These are phyloP conservation scores for Neonectria faginata DNA, from an alignment of 2,329 filamentous ascomycete species.

Conservation along the genomic window DNA sequence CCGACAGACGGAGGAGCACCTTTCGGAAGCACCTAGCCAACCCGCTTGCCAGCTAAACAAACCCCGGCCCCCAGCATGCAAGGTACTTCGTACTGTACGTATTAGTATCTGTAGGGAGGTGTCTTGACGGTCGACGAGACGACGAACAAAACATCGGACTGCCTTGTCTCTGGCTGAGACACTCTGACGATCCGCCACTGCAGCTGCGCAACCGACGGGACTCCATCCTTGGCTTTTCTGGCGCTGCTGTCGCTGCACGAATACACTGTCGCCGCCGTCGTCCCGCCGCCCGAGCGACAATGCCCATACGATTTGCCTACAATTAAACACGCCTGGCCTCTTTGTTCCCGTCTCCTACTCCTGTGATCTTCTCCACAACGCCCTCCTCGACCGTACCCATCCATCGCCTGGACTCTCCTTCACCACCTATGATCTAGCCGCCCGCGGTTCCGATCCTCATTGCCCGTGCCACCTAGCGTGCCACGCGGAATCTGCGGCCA, in stretches of 20 bases:
- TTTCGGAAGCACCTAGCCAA: neutral
- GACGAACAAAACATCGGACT: slow-evolving; percentile 22
- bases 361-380: slow-evolving; percentile 36
- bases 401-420: slow-evolving; percentile 12
- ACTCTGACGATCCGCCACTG: slow-evolving; percentile 23
- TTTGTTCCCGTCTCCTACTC: slow-evolving; percentile 19
- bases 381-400: slow-evolving; percentile 9
- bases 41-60: slow-evolving; percentile 16
- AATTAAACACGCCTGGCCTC: slow-evolving; percentile 27
- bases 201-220: slow-evolving; percentile 2
- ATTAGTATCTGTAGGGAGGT: slow-evolving; percentile 37
- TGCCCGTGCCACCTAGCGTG: slow-evolving; percentile 30
- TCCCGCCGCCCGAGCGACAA: slow-evolving; percentile 38
- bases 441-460: slow-evolving; percentile 20
- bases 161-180: slow-evolving; percentile 24
- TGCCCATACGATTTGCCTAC: slow-evolving; percentile 45
- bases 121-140: slow-evolving; percentile 35
- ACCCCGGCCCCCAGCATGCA: slow-evolving; percentile 32
- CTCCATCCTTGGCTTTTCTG: slow-evolving; percentile 1
- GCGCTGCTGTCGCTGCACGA: neutral
- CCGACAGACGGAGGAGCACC: slow-evolving; percentile 39
- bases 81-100: neutral
- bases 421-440: slow-evolving; percentile 27
- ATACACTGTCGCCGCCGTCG: slow-evolving; percentile 12
- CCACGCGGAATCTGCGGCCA: slow-evolving; percentile 46